Base-by-base conservation (phyloP, 768 basidiomycete species). In the Tulasnella sp. region DNA sequence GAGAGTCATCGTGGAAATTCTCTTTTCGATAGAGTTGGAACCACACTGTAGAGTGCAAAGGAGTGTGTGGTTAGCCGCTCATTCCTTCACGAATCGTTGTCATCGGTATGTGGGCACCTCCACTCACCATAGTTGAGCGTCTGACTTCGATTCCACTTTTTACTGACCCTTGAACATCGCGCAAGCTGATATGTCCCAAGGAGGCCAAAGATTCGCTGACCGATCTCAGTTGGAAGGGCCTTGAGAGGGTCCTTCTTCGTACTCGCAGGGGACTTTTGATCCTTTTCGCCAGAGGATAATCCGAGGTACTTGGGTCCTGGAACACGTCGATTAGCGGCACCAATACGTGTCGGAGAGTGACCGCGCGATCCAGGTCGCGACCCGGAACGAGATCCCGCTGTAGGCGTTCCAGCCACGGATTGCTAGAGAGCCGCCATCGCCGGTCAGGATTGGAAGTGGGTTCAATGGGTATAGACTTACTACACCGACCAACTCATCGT, bases 11-110 rank as follows among this genome's bases (percentile, higher is more conserved):
- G 45, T 89, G 84, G 64, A 96, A 89, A 65, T 86, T 83, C 63
- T 92, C 88, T 64, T 85, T 88, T 56, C 93, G 77, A 69, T 90
- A 92, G 64, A 88, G 85, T 64, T 88, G 86, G 74, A 94, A 96
- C 93, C 93, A 96, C 9, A 95, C 93, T 96, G 66, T 34, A 34
- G 21, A 13, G 47, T 7, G 64, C n/a, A 41, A 47, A 45, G 47
- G 23, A 59, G 49, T 24, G 61, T 42, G 53, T 34, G 26, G 19
- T 19, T 38, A 17, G 26, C 15, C 17, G 30, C 15, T 29, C 3
- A n/a, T 29, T 7, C 51, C 23, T 32, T 38, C 32, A 38, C 24
- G 34, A 24, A 24, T 3, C 23, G 44, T 9, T 45, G 51, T 27
- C 19, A 43, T 43, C 41, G 21, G 24, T 41, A 27, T 10, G 10